phyloP scores from a whole-genome alignment of 2,329 filamentous ascomycete species.

The Alternaria sp. region DNA sequence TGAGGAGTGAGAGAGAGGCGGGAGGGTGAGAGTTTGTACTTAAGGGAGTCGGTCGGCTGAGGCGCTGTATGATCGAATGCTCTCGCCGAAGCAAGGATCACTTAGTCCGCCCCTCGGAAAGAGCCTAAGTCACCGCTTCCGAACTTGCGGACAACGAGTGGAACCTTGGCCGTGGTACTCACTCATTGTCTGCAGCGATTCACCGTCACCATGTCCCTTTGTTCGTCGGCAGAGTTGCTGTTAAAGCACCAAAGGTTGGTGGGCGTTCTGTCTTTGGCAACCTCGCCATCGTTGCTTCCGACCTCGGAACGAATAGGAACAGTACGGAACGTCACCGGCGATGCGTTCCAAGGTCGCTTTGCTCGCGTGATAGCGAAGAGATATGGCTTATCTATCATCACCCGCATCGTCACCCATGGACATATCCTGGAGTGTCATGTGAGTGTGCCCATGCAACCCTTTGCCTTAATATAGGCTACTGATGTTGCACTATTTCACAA shows the following conservation, averaged over 20 bases:
- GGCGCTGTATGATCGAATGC: constrained; percentile 30
- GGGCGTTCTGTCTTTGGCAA: not conserved
- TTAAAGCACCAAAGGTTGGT: constrained; percentile 1
- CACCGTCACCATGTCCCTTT: constrained; percentile 11
- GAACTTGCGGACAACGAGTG: constrained; percentile 12
- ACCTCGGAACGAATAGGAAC: constrained; percentile 27
- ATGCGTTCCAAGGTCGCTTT: not conserved
- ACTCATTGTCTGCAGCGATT: constrained; percentile 3
- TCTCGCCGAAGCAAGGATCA: constrained; percentile 31
- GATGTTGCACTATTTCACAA: not conserved
- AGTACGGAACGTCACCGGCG: constrained; percentile 12
- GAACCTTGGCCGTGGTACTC: constrained; percentile 4
- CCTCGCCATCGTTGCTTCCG: constrained; percentile 21
- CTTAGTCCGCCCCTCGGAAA: constrained; percentile 27
- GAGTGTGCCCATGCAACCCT: not conserved
- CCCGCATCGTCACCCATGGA: not conserved
- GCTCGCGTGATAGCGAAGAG: constrained; percentile 18
- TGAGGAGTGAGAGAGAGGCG: constrained; percentile 16
- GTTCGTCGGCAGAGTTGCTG: constrained; percentile 11
- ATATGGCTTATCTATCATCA: constrained; percentile 3
- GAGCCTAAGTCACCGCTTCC: constrained; percentile 30
- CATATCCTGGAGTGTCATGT: not conserved
- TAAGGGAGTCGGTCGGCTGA: constrained; percentile 17
- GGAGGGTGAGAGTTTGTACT: constrained; percentile 19
- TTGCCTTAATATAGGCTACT: not conserved